These are phyloP conservation scores for Grigorovia humatica DNA, from an alignment of 805 yeast genomes.

Conservation along the genomic window DNA sequence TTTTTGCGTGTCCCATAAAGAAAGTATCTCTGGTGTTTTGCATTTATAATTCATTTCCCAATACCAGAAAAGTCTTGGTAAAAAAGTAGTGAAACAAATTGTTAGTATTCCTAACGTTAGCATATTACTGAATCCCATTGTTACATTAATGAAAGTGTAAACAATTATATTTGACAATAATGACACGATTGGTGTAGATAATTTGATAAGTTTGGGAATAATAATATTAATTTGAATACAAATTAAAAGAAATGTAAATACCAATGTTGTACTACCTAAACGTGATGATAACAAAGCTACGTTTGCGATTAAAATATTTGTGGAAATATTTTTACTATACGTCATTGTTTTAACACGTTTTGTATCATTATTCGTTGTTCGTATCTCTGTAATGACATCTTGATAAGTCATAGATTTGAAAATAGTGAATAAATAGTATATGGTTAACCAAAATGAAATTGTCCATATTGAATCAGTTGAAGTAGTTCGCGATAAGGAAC, in stretches of 20 bases:
- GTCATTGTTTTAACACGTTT: slow-evolving; percentile 4
- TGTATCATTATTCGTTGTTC: neutral
- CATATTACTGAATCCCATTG: slow-evolving; percentile 18
- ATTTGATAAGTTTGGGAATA: slow-evolving; percentile 18
- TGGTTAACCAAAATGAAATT: slow-evolving; percentile 64
- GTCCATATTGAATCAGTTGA: slow-evolving; percentile 96
- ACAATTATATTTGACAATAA: slow-evolving; percentile 15
- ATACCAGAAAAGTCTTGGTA: slow-evolving; percentile 23
- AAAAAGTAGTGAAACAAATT: slow-evolving; percentile 11
- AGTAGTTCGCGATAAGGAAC: slow-evolving; percentile 79
- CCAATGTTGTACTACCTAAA: slow-evolving; percentile 58
- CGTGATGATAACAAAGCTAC: slow-evolving; percentile 90
- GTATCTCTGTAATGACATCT: neutral
- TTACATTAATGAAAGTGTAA: slow-evolving; percentile 14
- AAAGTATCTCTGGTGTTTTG: slow-evolving; percentile 9
- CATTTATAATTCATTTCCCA: slow-evolving; percentile 24
- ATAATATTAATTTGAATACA: slow-evolving; percentile 26
- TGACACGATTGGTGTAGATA: slow-evolving; percentile 11
- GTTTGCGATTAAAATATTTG: slow-evolving; percentile 74
- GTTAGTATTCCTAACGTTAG: slow-evolving; percentile 12
- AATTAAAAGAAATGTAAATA: slow-evolving; percentile 68
- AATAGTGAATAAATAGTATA: slow-evolving; percentile 42
- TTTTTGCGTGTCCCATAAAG: slow-evolving; percentile 14
- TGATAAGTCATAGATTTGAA: slow-evolving; percentile 6
- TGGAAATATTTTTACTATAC: slow-evolving; percentile 49